Evolutionary conservation across 1,284 basidiomycete genomes (phyloP), one percentile per base, ranked within the genome.

Genomic region (Limonomyces culmigenus): DNA sequence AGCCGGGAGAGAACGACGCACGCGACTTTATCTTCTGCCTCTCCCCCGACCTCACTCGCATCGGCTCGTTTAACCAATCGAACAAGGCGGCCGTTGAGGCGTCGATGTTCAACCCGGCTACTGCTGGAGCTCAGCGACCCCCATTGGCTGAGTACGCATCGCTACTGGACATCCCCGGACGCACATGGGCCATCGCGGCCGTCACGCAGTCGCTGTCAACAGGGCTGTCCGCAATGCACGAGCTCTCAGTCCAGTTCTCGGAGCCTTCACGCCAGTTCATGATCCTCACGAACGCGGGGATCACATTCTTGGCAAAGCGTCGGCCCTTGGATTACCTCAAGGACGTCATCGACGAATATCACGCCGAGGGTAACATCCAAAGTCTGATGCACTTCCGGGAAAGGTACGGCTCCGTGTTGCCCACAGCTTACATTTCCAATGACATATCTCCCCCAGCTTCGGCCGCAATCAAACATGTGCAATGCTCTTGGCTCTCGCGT

Each of bases 401-500:
- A 45, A 79, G 74, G 78, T 70, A 43, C 31, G 48, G 42, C 45
- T 40, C 36, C 29, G 11, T 39, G 35, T 35, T 36, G 35, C 31
- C 32, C 32, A 18, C 5, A 20, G 29, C 29, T 36, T 33, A 17
- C 14, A 2, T 18, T 34, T 29, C 37, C 45, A n/a, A 45, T 3
- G 5, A 15, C 31, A 14, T 27, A n/a, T 27, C 23, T 8, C n/a
- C 14, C 42, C 11, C 43, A 89, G 85, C 48, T 91, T 80, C 53
- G 86, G 88, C 32, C 70, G 81, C 35, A 80, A 88, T 50, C 84
- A 95, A 50, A 81, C 84, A 2, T 92, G 87, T 48, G 79, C 86
- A 11, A 92, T 93, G 77, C 70, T 89, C n/a, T 65, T 95, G 11
- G 81, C 75, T 12, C 70, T 70, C 38, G 76, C 80, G 2, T 68